Evolutionary conservation across 2,329 filamentous ascomycete species (phyloP).

Genomic region (Beauveria brongniartii): DNA sequence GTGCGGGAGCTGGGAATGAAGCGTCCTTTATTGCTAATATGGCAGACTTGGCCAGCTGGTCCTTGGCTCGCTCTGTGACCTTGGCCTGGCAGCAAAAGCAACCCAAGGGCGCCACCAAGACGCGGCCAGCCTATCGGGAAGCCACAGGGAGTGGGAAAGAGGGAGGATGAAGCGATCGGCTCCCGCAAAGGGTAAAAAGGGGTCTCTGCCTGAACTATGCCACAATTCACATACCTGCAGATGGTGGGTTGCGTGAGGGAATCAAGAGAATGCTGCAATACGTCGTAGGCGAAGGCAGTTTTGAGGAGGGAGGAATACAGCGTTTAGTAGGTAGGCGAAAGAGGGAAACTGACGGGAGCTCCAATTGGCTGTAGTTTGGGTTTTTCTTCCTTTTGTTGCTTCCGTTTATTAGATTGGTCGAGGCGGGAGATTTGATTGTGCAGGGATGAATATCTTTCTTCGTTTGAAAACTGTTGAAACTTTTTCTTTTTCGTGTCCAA

Average conservation of each 20-base stretch:
- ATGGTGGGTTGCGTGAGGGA: not conserved
- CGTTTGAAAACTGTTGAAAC: not conserved
- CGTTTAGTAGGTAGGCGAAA: not conserved
- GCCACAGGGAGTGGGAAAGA: not conserved
- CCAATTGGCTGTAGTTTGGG: not conserved
- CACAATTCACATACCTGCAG: slow-evolving; percentile 6
- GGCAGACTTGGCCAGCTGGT: not conserved
- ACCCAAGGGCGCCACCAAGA: slow-evolving; percentile 1
- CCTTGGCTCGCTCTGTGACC: not conserved
- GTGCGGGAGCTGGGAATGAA: not conserved
- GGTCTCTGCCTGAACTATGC: not conserved
- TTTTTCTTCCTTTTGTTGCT: not conserved
- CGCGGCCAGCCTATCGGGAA: not conserved
- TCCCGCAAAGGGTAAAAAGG: not conserved
- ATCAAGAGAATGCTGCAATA: not conserved
- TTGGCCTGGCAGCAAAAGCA: slow-evolving; percentile 1
- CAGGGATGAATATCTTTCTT: not conserved
- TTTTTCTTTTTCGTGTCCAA: not conserved
- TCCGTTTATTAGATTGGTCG: not conserved
- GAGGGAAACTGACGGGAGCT: not conserved
- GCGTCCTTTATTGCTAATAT: not conserved
- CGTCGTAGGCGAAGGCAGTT: not conserved
- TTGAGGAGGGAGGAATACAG: slow-evolving; percentile 1
- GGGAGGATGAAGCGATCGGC: not conserved
- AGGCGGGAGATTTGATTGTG: not conserved